Conservation (phyloP, 345 rosid genomes). For the Cardamine occulta region DNA sequence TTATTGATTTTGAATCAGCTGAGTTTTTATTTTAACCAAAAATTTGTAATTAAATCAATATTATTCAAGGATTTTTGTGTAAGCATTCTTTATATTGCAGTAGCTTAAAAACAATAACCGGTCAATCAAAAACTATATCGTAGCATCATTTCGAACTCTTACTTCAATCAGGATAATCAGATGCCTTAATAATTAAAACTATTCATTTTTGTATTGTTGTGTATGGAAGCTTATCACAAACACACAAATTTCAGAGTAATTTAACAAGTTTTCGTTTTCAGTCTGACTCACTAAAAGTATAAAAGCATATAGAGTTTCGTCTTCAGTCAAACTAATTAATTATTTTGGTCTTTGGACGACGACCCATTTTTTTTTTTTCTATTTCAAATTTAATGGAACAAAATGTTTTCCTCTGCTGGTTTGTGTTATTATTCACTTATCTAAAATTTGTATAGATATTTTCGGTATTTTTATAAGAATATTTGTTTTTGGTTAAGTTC, state of each 20-base stretch:
- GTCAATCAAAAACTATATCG: background rate
- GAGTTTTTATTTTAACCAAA: background rate
- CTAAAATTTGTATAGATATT: background rate
- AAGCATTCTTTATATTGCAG: background rate
- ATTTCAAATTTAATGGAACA: background rate
- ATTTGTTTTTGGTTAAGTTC: background rate
- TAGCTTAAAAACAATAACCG: background rate
- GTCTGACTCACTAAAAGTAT: background rate
- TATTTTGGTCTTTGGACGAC: constrained; percentile 1
- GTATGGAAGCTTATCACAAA: background rate
- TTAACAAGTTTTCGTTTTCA: background rate
- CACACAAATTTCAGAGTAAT: background rate
- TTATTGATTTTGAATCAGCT: background rate
- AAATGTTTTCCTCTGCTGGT: constrained; percentile 9
- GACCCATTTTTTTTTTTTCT: constrained; percentile 15
- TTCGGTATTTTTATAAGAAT: background rate
- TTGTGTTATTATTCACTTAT: constrained; percentile 22
- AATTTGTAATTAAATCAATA: background rate
- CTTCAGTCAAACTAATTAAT: constrained; percentile 27
- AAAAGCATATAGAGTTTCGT: background rate
- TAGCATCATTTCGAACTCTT: background rate
- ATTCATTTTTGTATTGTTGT: background rate
- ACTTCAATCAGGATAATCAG: too few relatives aligned
- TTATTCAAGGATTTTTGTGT: background rate
- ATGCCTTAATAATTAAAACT: too few relatives aligned